A percentile compares a stretch with the other conserved stretches of the same genome.
Conservation (phyloP, 495 filamentous ascomycete genomes). For the Neurospora discreta region DNA sequence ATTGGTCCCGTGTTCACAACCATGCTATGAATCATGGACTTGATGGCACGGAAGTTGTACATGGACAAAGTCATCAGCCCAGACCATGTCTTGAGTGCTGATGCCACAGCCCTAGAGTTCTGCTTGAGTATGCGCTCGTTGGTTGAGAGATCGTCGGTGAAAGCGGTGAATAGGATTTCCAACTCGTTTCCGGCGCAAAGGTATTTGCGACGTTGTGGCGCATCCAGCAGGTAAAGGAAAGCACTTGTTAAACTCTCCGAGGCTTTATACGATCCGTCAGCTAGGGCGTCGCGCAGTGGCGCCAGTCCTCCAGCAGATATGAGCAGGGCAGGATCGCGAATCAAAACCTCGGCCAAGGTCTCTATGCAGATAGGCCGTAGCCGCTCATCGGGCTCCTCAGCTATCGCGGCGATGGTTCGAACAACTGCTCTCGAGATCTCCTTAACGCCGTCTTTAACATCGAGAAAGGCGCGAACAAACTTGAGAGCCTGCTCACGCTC, state of each 20-base stretch:
- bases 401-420: constrained; percentile 77
- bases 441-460: constrained; percentile 82
- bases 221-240: constrained; percentile 81
- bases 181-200: constrained; percentile 69
- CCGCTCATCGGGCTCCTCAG: constrained; percentile 81
- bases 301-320: constrained; percentile 71
- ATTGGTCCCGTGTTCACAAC: constrained; percentile 58
- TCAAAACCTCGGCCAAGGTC: constrained; percentile 81
- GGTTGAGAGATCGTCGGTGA: constrained; percentile 68
- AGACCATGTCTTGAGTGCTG: constrained; percentile 90
- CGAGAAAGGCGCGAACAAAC: constrained; percentile 89
- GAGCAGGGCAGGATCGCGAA: constrained; percentile 70
- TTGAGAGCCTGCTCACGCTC: constrained; percentile 96
- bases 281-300: constrained; percentile 72
- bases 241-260: constrained; percentile 74
- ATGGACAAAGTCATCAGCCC: constrained; percentile 75
- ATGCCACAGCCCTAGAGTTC: constrained; percentile 73
- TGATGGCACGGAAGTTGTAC: constrained; percentile 71
- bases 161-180: constrained; percentile 73
- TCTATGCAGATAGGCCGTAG: constrained; percentile 81
- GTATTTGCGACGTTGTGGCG: constrained; percentile 67
- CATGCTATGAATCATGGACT: constrained; percentile 69
- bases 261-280: constrained; percentile 83
- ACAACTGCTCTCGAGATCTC: constrained; percentile 83
- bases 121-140: constrained; percentile 71